Evolutionary conservation across 78 protist species (phyloP).

Genomic region (Chrysochromulina parva): DNA sequence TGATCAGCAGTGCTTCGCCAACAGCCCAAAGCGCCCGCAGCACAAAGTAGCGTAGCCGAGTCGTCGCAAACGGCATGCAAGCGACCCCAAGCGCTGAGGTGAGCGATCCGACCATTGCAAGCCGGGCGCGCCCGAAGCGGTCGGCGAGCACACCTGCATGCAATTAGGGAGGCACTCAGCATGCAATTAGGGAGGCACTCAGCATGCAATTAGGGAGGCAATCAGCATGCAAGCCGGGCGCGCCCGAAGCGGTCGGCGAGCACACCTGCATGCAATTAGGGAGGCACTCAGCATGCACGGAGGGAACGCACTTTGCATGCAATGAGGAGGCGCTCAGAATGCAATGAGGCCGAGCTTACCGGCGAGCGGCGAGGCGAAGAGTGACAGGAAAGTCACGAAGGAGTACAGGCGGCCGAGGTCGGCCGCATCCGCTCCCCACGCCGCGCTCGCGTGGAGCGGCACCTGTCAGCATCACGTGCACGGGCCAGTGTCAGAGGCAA

Average conservation of each 20-base stretch:
- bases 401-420: neutral
- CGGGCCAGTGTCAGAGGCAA: too few relatives aligned
- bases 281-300: too few relatives aligned
- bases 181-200: too few relatives aligned
- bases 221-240: too few relatives aligned
- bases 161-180: too few relatives aligned
- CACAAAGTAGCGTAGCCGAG: neutral
- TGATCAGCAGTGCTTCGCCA: neutral
- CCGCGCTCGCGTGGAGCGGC: neutral
- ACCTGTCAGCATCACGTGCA: neutral
- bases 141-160: neutral
- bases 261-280: too few relatives aligned
- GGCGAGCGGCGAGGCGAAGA: neutral
- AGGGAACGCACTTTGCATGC: too few relatives aligned
- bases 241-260: conserved; percentile 18
- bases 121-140: neutral
- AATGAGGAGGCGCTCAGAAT: too few relatives aligned
- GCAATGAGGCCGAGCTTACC: neutral
- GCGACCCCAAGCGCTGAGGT: neutral
- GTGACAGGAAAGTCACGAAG: neutral
- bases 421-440: neutral
- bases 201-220: too few relatives aligned
- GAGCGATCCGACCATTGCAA: neutral
- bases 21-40: neutral
- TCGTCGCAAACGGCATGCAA: neutral